Conservation (phyloP, 371 early-diverging fungal genomes). For the Zychaea mexicana region DNA sequence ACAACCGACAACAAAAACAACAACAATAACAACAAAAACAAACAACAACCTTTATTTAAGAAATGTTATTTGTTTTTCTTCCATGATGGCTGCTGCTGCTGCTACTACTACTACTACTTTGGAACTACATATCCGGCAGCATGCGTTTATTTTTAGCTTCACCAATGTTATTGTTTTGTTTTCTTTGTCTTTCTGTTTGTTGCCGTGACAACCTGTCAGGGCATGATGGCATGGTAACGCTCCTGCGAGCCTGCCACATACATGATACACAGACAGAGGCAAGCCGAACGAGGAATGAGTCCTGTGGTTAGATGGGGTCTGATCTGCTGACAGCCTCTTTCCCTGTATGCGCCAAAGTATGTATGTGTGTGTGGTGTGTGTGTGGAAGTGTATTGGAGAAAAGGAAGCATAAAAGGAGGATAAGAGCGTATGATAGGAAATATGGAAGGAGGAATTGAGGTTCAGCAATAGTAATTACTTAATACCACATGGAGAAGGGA, state of each 20-base stretch:
- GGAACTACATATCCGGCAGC: no score
- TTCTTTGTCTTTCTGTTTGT: neutral
- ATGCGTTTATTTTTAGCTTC: slow-evolving; percentile 1
- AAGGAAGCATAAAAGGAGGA: slow-evolving; percentile 1
- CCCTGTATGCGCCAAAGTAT: neutral
- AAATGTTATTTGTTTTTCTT: neutral
- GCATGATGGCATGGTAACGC: no score
- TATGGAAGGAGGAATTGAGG: neutral
- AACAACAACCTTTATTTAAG: neutral
- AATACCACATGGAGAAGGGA: neutral
- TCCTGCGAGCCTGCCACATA: no score
- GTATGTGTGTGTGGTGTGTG: neutral
- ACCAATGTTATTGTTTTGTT: neutral
- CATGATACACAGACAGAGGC: neutral
- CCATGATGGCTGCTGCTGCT: neutral
- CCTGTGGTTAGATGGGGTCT: neutral
- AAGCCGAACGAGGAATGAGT: neutral
- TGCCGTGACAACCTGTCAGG: neutral
- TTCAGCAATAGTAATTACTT: neutral
- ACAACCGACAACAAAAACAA: neutral
- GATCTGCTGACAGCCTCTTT: neutral
- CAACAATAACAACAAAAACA: slow-evolving; percentile 1
- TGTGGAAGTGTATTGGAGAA: neutral
- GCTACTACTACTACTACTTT: no score
- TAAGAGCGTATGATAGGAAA: neutral